Evolutionary conservation across 129 eudicot genomes (phyloP).

Genomic region (Oenanthe sinensis): DNA sequence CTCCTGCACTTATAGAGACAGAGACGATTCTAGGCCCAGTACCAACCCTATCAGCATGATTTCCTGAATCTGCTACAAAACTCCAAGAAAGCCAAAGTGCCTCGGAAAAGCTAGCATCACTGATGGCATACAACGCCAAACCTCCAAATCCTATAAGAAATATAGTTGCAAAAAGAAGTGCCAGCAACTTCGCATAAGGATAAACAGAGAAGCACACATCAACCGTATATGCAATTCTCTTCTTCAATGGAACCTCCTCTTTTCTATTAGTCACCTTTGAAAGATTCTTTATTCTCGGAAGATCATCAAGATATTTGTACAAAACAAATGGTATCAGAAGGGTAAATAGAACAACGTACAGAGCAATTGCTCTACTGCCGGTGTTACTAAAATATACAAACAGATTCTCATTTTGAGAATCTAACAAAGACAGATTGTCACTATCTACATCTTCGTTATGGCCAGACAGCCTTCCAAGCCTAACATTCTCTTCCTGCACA

Average conservation of each 20-base stretch:
- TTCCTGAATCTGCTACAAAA: slow-evolving; percentile 96
- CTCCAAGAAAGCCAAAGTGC: slow-evolving; percentile 98
- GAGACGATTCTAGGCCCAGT: slow-evolving; percentile 89
- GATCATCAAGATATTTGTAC: slow-evolving; percentile 71
- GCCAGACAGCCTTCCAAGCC: slow-evolving; percentile 35
- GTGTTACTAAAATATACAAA: slow-evolving; percentile 29
- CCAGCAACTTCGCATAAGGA: slow-evolving; percentile 94
- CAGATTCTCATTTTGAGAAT: slow-evolving; percentile 27
- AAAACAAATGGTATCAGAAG: slow-evolving; percentile 67
- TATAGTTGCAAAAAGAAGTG: slow-evolving; percentile 88
- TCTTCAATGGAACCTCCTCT: slow-evolving; percentile 92
- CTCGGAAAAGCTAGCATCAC: slow-evolving; percentile 76
- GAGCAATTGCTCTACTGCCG: slow-evolving; percentile 56
- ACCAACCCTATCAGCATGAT: slow-evolving; percentile 96
- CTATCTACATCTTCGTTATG: slow-evolving; percentile 20
- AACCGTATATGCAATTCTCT: slow-evolving; percentile 81
- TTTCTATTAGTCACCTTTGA: slow-evolving; percentile 40
- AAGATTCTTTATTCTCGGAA: slow-evolving; percentile 50
- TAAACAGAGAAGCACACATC: slow-evolving; percentile 93
- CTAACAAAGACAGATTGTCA: slow-evolving; percentile 24
- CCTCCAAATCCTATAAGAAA: slow-evolving; percentile 98
- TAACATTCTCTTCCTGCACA: slow-evolving; percentile 60
- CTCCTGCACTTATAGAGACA: slow-evolving; percentile 87
- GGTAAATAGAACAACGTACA: slow-evolving; percentile 55
- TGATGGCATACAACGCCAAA: slow-evolving; percentile 81